phyloP scores from a whole-genome alignment of 305 asterid species.

The Striga hermonthica region DNA sequence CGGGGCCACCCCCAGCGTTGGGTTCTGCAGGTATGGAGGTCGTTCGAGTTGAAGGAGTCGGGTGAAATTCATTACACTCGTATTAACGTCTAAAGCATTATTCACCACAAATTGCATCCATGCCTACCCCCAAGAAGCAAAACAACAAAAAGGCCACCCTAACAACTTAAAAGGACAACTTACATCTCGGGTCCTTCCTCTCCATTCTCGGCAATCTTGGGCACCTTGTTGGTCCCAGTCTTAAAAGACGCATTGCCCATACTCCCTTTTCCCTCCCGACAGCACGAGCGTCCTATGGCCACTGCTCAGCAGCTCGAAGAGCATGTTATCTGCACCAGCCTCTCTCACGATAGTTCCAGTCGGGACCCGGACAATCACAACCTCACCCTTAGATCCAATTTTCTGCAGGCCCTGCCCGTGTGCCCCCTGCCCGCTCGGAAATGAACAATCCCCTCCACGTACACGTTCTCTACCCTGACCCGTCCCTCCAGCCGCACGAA shows the following conservation, averaged over 20 bases:
- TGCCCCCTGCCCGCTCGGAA: slow-evolving; percentile 77
- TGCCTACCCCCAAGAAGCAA: too few relatives aligned
- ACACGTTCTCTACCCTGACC: slow-evolving; percentile 86
- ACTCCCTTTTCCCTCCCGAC: slow-evolving; percentile 92
- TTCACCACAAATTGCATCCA: too few relatives aligned
- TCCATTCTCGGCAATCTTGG: slow-evolving; percentile 89
- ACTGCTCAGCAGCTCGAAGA: slow-evolving; percentile 68
- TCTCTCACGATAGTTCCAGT: slow-evolving; percentile 86
- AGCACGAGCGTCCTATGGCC: slow-evolving; percentile 79
- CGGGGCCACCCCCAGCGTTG: too few relatives aligned
- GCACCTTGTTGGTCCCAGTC: slow-evolving; percentile 75
- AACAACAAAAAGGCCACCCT: too few relatives aligned
- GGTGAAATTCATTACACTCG: too few relatives aligned
- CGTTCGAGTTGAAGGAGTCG: too few relatives aligned
- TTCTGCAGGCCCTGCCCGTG: slow-evolving; percentile 85
- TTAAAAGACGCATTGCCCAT: slow-evolving; percentile 89
- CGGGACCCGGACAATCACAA: slow-evolving; percentile 77
- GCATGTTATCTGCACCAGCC: slow-evolving; percentile 49
- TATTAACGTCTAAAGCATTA: too few relatives aligned
- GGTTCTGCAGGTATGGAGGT: too few relatives aligned
- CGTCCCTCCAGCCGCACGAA: slow-evolving; percentile 97
- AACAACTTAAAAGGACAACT: too few relatives aligned
- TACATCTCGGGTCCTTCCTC: too few relatives aligned
- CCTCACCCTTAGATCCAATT: slow-evolving; percentile 77
- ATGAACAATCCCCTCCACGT: slow-evolving; percentile 71